These are phyloP conservation scores for Phyllosticta citribraziliensis DNA, from an alignment of 2,329 filamentous ascomycete genomes.

Conservation along the genomic window DNA sequence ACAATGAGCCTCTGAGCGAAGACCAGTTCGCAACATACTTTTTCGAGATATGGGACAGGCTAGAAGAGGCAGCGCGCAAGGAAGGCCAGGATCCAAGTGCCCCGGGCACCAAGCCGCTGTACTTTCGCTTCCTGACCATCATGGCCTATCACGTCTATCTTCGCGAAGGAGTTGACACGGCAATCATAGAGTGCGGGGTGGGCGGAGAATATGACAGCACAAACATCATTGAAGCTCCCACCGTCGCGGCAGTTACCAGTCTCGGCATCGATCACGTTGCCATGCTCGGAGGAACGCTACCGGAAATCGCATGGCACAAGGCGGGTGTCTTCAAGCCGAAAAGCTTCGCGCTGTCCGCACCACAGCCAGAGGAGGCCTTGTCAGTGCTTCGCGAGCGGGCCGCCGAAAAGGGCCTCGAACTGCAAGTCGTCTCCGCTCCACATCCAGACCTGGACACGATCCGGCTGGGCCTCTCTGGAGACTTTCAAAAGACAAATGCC, in stretches of 20 bases:
- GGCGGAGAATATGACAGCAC: constrained; percentile 91
- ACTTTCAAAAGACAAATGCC: constrained; percentile 55
- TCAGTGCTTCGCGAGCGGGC: constrained; percentile 48
- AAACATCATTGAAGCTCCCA: constrained; percentile 66
- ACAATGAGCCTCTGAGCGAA: constrained; percentile 60
- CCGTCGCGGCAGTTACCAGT: constrained; percentile 64
- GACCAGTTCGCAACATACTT: constrained; percentile 66
- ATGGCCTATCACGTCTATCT: constrained; percentile 80
- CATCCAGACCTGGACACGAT: constrained; percentile 40
- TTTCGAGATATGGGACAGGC: constrained; percentile 71
- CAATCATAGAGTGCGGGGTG: constrained; percentile 86
- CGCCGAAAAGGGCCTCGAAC: constrained; percentile 34
- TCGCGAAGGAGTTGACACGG: constrained; percentile 62
- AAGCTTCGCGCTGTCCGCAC: constrained; percentile 52
- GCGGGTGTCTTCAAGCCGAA: constrained; percentile 71
- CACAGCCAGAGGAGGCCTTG: constrained; percentile 46
- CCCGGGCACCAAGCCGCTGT: constrained; percentile 64
- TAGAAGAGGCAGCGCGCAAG: constrained; percentile 44
- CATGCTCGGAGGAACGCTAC: constrained; percentile 69
- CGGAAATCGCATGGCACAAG: constrained; percentile 87
- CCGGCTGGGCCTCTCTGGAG: constrained; percentile 49
- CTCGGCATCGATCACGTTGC: constrained; percentile 77
- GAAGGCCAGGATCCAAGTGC: constrained; percentile 41
- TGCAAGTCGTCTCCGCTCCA: constrained; percentile 38
- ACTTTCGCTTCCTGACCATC: constrained; percentile 85